These are phyloP conservation scores for Dioscorea dumetorum DNA, from an alignment of 106 monocot species.

Conservation along the genomic window DNA sequence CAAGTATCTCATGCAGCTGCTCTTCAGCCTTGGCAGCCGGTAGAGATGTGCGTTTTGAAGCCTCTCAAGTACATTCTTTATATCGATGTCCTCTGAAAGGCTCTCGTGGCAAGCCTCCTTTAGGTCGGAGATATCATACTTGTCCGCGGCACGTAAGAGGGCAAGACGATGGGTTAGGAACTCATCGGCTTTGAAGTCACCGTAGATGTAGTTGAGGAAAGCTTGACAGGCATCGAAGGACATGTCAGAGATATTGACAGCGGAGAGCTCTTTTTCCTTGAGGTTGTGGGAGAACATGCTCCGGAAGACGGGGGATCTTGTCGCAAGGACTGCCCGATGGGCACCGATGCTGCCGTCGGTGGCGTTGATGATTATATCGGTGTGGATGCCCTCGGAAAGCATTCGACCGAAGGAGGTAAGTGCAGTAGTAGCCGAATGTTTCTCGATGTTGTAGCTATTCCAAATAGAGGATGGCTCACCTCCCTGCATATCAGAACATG, in stretches of 20 bases:
- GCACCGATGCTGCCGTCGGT: constrained; percentile 49
- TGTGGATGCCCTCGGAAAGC: constrained; percentile 63
- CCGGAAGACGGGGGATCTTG: constrained; percentile 68
- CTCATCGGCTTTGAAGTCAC: constrained; percentile 41
- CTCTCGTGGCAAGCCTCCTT: constrained; percentile 87
- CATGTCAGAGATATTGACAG: constrained; percentile 82
- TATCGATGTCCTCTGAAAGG: constrained; percentile 67
- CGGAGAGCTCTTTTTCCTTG: constrained; percentile 73
- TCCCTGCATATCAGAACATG: constrained; percentile 33
- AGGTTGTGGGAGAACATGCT: constrained; percentile 96
- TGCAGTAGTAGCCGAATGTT: constrained; percentile 29
- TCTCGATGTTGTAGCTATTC: constrained; percentile 33
- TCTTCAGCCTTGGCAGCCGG: constrained; percentile 50
- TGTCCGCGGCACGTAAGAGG: constrained; percentile 72
- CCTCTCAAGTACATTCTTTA: constrained; percentile 83
- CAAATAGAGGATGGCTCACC: constrained; percentile 79
- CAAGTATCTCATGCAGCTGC: constrained; percentile 70
- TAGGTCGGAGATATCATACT: constrained; percentile 78
- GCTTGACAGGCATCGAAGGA: constrained; percentile 57
- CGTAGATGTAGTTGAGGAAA: constrained; percentile 83
- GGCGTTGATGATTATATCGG: constrained; percentile 78
- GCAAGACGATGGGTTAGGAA: constrained; percentile 63
- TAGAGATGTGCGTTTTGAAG: constrained; percentile 62
- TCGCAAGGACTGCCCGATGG: constrained; percentile 78
- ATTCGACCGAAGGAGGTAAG: constrained; percentile 51